Percentiles rank a stretch among this genome's conserved stretches.
These are phyloP conservation scores for Boletellus dicymbophilus DNA, from an alignment of 1,284 basidiomycete genomes.

Conservation along the genomic window DNA sequence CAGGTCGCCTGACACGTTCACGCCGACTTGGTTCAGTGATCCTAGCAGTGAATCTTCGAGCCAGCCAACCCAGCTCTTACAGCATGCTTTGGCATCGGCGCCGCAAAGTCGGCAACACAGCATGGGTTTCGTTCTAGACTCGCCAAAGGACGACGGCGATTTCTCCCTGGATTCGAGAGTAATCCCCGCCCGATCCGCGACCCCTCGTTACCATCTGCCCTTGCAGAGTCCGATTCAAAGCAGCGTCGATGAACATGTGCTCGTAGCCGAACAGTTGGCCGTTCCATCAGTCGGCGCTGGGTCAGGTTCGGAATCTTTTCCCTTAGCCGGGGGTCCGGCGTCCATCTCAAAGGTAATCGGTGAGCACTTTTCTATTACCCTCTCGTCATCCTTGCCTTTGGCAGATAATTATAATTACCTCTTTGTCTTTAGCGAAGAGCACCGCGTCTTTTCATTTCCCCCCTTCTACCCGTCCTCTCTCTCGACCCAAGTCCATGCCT, in stretches of 20 bases:
- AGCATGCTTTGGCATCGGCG: slow-evolving; percentile 30
- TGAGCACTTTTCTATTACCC: slow-evolving; percentile 29
- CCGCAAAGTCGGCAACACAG: slow-evolving; percentile 15
- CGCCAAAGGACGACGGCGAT: slow-evolving; percentile 17
- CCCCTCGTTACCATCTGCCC: slow-evolving; percentile 53
- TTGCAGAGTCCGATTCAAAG: slow-evolving; percentile 40
- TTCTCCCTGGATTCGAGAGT: slow-evolving; percentile 29
- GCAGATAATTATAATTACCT: slow-evolving; percentile 26
- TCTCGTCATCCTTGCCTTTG: slow-evolving; percentile 20
- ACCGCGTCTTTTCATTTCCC: slow-evolving; percentile 34
- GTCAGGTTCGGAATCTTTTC: slow-evolving; percentile 27
- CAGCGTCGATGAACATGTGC: slow-evolving; percentile 4
- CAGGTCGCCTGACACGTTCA: slow-evolving; percentile 13
- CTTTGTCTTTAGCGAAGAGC: slow-evolving; percentile 30
- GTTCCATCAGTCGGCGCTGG: background rate
- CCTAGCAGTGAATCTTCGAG: slow-evolving; percentile 17
- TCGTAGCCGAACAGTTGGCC: too few relatives aligned
- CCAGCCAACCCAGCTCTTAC: slow-evolving; percentile 36
- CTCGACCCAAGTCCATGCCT: slow-evolving; percentile 24
- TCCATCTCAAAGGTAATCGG: slow-evolving; percentile 29
- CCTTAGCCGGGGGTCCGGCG: slow-evolving; percentile 26
- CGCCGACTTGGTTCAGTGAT: slow-evolving; percentile 20
- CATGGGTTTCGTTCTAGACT: slow-evolving; percentile 8
- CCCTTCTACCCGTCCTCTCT: slow-evolving; percentile 14
- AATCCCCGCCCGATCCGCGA: slow-evolving; percentile 21